Percentiles rank a stretch among this genome's conserved stretches.
phyloP scores from a whole-genome alignment of 345 rosid genomes.

The Firmiana major region DNA sequence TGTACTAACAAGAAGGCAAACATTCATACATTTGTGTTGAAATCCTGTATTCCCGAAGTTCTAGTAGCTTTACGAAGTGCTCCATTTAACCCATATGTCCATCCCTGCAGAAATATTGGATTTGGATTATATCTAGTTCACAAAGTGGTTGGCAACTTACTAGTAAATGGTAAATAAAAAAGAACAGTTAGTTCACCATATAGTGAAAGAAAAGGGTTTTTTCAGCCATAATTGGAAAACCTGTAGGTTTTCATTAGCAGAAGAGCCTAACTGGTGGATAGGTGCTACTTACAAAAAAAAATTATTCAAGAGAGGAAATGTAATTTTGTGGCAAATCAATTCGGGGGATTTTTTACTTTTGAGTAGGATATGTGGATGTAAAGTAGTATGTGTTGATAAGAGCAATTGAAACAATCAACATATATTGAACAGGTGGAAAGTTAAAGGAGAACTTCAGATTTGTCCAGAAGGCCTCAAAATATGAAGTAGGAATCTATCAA shows the following conservation, averaged over 20 bases:
- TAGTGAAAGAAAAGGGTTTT: not conserved
- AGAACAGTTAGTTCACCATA: not conserved
- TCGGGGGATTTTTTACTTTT: not conserved
- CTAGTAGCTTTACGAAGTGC: conserved; percentile 81
- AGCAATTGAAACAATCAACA: not conserved
- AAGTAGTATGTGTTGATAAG: not conserved
- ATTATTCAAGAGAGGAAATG: not conserved
- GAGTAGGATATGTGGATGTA: not conserved
- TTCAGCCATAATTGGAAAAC: not conserved
- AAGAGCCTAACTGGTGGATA: not conserved
- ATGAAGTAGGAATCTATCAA: not conserved
- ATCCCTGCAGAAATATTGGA: conserved; percentile 46
- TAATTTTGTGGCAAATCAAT: not conserved
- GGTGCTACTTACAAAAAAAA: not conserved
- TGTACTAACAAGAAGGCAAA: conserved; percentile 17
- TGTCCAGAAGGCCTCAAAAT: not conserved
- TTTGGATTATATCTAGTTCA: not conserved
- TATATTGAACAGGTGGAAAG: not conserved
- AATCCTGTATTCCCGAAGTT: conserved; percentile 56
- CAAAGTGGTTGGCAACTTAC: not conserved
- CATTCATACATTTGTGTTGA: conserved; percentile 48
- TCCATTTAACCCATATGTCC: conserved; percentile 82
- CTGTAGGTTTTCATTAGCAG: not conserved
- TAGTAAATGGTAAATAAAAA: not conserved
- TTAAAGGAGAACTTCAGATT: not conserved